These are phyloP conservation scores for Leishmania arabica DNA, from an alignment of 208 protist species.

Conservation along the genomic window DNA sequence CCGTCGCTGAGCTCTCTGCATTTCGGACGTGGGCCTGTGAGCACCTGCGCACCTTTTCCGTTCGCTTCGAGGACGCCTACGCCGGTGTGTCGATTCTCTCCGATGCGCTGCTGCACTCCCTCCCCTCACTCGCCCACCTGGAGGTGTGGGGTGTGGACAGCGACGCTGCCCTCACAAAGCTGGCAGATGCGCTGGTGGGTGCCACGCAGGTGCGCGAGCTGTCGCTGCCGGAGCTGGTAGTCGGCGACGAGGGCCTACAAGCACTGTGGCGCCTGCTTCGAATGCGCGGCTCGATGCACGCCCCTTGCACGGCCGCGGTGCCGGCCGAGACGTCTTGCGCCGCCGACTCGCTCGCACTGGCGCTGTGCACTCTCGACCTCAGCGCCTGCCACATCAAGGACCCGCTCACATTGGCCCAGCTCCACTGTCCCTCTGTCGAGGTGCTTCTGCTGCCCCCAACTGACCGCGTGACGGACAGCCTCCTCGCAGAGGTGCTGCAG, in stretches of 20 bases:
- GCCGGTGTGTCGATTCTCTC: slow-evolving; percentile 1
- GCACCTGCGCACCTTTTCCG: slow-evolving; percentile 9
- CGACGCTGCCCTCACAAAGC: slow-evolving; percentile 6
- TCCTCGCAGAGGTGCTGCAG: slow-evolving; percentile 10
- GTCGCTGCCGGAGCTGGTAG: slow-evolving; percentile 11
- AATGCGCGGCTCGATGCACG: neutral
- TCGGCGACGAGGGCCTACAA: slow-evolving; percentile 6
- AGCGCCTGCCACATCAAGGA: slow-evolving; percentile 7
- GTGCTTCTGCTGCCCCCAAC: slow-evolving; percentile 11
- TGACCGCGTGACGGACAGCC: slow-evolving; percentile 11
- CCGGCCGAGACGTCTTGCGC: neutral
- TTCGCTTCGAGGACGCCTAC: slow-evolving; percentile 8
- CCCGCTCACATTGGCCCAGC: neutral
- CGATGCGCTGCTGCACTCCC: slow-evolving; percentile 6
- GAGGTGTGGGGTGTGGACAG: slow-evolving; percentile 3
- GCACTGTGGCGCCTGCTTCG: slow-evolving; percentile 3
- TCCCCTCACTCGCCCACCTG: slow-evolving; percentile 4
- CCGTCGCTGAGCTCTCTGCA: neutral
- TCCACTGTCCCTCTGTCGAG: slow-evolving; percentile 11
- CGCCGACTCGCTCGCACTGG: neutral
- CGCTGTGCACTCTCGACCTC: slow-evolving; percentile 11
- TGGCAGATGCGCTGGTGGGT: slow-evolving; percentile 2
- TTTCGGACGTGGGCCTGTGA: slow-evolving; percentile 6
- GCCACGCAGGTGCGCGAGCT: slow-evolving; percentile 10
- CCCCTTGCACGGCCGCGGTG: neutral